Evolutionary conservation across 2,329 filamentous ascomycete genomes (phyloP).

Genomic region (Claviceps paspali): DNA sequence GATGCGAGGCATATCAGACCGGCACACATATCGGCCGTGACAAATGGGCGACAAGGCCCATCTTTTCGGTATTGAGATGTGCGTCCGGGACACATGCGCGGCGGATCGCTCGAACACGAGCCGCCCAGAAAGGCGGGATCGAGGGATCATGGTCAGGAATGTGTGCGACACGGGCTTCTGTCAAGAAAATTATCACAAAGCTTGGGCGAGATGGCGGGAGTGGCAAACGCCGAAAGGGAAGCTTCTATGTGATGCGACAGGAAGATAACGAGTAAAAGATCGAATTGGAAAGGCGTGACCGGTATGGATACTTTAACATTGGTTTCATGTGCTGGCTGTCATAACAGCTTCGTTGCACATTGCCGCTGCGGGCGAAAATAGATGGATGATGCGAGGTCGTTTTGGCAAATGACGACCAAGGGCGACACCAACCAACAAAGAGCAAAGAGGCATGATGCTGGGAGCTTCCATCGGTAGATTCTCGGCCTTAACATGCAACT

Average conservation of each 20-base stretch:
- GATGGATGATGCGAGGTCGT: slow-evolving; percentile 7
- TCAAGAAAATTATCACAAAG: background rate
- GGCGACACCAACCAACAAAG: slow-evolving; percentile 4
- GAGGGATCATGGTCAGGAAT: slow-evolving; percentile 23
- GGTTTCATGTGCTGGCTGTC: slow-evolving; percentile 6
- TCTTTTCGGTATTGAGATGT: slow-evolving; percentile 11
- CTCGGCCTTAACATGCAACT: slow-evolving; percentile 7
- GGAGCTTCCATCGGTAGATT: slow-evolving; percentile 18
- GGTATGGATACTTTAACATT: slow-evolving; percentile 1
- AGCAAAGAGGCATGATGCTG: slow-evolving; percentile 8
- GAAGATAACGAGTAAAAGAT: background rate
- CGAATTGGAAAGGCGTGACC: background rate
- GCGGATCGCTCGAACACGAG: slow-evolving; percentile 22
- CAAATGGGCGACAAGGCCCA: slow-evolving; percentile 15
- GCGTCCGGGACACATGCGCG: slow-evolving; percentile 12
- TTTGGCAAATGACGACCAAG: slow-evolving; percentile 16
- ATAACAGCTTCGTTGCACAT: slow-evolving; percentile 16
- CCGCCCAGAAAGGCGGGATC: slow-evolving; percentile 24
- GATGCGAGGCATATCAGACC: slow-evolving; percentile 16
- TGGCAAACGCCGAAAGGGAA: background rate
- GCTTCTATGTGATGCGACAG: background rate
- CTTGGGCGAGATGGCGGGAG: slow-evolving; percentile 4
- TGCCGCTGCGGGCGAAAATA: slow-evolving; percentile 16
- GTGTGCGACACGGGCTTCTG: background rate
- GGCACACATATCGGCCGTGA: slow-evolving; percentile 16